phyloP scores from a whole-genome alignment of 495 filamentous ascomycete species.

The Neurospora pannonica region DNA sequence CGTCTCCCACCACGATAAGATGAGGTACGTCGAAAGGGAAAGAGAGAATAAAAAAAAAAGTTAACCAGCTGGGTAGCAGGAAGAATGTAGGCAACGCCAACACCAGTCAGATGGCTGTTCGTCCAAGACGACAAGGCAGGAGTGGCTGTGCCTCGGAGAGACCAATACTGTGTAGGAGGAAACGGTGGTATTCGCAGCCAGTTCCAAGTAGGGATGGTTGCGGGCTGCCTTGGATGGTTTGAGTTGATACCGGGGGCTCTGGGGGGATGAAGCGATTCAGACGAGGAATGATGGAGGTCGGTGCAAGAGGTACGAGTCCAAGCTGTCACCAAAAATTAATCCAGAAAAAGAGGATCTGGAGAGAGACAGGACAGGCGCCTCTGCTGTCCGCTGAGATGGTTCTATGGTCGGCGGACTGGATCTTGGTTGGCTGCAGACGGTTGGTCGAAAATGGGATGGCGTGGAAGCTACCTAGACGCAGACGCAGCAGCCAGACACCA shows the following conservation, averaged over 20 bases:
- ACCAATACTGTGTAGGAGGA: neutral
- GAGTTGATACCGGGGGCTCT: neutral
- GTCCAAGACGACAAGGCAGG: neutral
- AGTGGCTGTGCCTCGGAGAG: neutral
- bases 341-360: neutral
- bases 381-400: neutral
- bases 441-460: neutral
- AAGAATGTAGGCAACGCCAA: neutral
- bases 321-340: neutral
- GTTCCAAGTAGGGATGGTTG: neutral
- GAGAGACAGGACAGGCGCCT: neutral
- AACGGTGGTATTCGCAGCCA: neutral
- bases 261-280: neutral
- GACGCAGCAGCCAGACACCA: neutral
- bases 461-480: neutral
- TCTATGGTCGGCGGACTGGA: neutral
- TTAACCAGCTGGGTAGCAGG: constrained; percentile 8
- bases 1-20: neutral
- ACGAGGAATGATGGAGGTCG: neutral
- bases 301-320: neutral
- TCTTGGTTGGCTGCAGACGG: neutral
- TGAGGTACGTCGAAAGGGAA: constrained; percentile 1
- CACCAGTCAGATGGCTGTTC: neutral
- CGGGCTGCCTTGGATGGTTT: neutral
- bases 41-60: constrained; percentile 15